Evolutionary conservation across 2,329 filamentous ascomycete genomes (phyloP), one percentile per base, ranked within the genome.

Genomic region (Exophiala calicioides): DNA sequence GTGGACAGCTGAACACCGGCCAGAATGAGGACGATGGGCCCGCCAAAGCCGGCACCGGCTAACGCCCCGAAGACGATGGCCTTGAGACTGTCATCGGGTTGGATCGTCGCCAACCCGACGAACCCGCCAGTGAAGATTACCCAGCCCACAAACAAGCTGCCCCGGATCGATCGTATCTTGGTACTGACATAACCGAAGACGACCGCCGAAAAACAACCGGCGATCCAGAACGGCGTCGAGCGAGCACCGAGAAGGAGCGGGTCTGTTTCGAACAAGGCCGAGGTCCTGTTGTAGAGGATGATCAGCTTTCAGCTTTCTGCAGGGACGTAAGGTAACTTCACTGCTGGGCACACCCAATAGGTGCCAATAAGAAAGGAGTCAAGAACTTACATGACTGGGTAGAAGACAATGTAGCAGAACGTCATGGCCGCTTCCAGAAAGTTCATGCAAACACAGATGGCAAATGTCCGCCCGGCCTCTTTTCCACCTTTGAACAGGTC

Each of bases 361-460:
- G n/a, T n/a, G n/a, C n/a, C n/a, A n/a, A n/a, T n/a, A n/a, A n/a
- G 24, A 27, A 7, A 27, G n/a, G n/a, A 27, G 24, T 7, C 7
- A n/a, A n/a, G n/a, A 27, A 15, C 54, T 55, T 39, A 57, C 54
- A 57, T 36, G 19, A 52, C 43, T 3, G 54, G 54, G 26, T 52
- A 57, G 20, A 57, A 55, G 30, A 57, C 34, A 16, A 57, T 49
- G 12, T 50, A 55, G 5, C 52, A 57, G 37, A 57, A 57, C 5
- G 52, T 27, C 33, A 57, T 16, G 19, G 53, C 46, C 10, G 48
- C 54, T 26, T 57, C 54, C 13, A 57, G 39, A 31, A 55, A 55
- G 32, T 55, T 55, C 10, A 57, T 27, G 29, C 19, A 33, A n/a
- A 57, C 38, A 21, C 52, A 55, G 13, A 57, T 39, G 13, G 54